A percentile compares a stretch with the other conserved stretches of the same genome.
These are phyloP conservation scores for Cryoendolithus antarcticus DNA, from an alignment of 2,329 filamentous ascomycete genomes.

Conservation along the genomic window DNA sequence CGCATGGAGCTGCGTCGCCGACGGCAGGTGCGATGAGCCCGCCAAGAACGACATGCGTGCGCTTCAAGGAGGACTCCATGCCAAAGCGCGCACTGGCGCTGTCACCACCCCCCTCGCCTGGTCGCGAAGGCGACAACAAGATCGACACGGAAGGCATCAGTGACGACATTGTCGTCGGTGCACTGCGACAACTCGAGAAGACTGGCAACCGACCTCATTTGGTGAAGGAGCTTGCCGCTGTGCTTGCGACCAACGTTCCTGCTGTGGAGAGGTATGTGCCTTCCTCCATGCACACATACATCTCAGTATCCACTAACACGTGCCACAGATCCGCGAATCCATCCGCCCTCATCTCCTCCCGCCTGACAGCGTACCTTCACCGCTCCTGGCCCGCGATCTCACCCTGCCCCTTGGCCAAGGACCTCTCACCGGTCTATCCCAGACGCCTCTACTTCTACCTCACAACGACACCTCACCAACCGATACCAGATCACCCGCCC, in stretches of 20 bases:
- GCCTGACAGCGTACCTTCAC: slow-evolving; percentile 80
- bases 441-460: slow-evolving; percentile 95
- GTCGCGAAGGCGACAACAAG: slow-evolving; percentile 38
- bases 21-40: slow-evolving; percentile 28
- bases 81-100: slow-evolving; percentile 46
- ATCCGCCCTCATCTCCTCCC: slow-evolving; percentile 86
- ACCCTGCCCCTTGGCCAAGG: slow-evolving; percentile 83
- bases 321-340: slow-evolving; percentile 75
- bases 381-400: slow-evolving; percentile 64
- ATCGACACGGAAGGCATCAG: slow-evolving; percentile 76
- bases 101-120: slow-evolving; percentile 70
- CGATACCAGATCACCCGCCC: slow-evolving; percentile 52
- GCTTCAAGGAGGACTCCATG: slow-evolving; percentile 35
- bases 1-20: slow-evolving; percentile 43
- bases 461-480: slow-evolving; percentile 72
- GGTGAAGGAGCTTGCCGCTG: slow-evolving; percentile 79
- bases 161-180: slow-evolving; percentile 88
- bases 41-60: slow-evolving; percentile 29
- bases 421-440: slow-evolving; percentile 82
- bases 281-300: slow-evolving; percentile 8
- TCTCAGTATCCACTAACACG: slow-evolving; percentile 17
- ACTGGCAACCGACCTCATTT: slow-evolving; percentile 87
- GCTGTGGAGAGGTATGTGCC: slow-evolving; percentile 79
- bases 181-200: slow-evolving; percentile 76
- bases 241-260: slow-evolving; percentile 62